These are phyloP conservation scores for Teratosphaeria epicoccoides DNA, from an alignment of 2,329 filamentous ascomycete genomes.

Conservation along the genomic window DNA sequence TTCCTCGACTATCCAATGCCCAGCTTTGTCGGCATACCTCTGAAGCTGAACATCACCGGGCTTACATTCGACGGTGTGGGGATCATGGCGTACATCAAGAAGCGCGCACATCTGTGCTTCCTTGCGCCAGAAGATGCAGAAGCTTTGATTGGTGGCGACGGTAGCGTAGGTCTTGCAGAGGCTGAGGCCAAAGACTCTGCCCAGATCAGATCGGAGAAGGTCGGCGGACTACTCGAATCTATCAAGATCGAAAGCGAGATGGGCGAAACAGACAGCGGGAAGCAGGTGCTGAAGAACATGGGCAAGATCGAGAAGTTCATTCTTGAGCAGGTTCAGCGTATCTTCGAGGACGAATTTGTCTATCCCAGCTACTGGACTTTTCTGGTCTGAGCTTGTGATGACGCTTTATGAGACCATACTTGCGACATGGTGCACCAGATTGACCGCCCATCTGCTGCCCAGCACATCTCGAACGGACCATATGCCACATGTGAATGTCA, in stretches of 20 bases:
- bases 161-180: constrained; percentile 23
- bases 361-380: constrained; percentile 99
- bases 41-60: constrained; percentile 90
- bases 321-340: constrained; percentile 86
- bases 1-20: constrained; percentile 97
- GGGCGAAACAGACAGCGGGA: constrained; percentile 78
- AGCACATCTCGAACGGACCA: neutral
- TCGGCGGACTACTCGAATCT: constrained; percentile 72
- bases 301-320: constrained; percentile 98
- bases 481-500: neutral
- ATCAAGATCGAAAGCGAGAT: constrained; percentile 97
- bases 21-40: constrained; percentile 88
- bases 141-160: constrained; percentile 43
- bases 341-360: constrained; percentile 97
- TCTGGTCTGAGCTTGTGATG: constrained; percentile 51
- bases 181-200: constrained; percentile 7
- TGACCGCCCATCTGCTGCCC: neutral
- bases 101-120: constrained; percentile 86
- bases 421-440: neutral
- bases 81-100: constrained; percentile 81
- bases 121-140: constrained; percentile 83
- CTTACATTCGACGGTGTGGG: constrained; percentile 92
- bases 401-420: neutral
- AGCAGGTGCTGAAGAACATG: constrained; percentile 94
- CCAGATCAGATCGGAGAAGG: constrained; percentile 13